Conservation (phyloP, 345 rosid genomes). For the Eucalyptus grandis region DNA sequence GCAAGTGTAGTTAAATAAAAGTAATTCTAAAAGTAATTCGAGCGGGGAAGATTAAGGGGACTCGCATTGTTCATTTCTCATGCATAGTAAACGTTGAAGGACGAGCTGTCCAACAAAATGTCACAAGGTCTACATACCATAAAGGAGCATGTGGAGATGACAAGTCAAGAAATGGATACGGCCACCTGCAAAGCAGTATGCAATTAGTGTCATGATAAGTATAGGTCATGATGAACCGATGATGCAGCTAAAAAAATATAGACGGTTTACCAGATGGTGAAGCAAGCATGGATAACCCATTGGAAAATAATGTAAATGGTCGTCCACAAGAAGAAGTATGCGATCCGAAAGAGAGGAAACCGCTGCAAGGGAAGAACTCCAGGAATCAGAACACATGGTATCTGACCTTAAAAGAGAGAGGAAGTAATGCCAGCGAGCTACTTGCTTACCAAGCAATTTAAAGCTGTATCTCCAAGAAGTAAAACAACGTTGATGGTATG, state of each 20-base stretch:
- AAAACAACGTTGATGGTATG: constrained; percentile 74
- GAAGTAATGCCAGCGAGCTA: not conserved
- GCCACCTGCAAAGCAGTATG: constrained; percentile 62
- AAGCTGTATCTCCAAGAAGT: constrained; percentile 67
- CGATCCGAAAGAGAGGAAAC: constrained; percentile 80
- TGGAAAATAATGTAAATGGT: constrained; percentile 65
- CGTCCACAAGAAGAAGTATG: constrained; percentile 86
- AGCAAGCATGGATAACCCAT: constrained; percentile 70
- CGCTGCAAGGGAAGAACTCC: constrained; percentile 24
- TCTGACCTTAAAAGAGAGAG: not conserved
- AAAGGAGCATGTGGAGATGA: constrained; percentile 76
- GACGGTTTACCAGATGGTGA: constrained; percentile 41
- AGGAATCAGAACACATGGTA: not conserved
- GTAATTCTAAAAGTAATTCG: not conserved
- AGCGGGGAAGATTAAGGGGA: not conserved
- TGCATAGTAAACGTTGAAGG: not conserved
- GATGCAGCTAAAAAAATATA: not conserved
- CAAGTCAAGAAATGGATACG: constrained; percentile 87
- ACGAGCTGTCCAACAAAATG: not conserved
- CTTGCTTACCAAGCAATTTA: constrained; percentile 66
- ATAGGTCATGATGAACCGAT: not conserved
- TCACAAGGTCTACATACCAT: constrained; percentile 31
- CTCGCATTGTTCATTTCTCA: not conserved
- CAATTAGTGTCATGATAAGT: not conserved
- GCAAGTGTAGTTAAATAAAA: not conserved